Conservation (phyloP, 495 filamentous ascomycete species). For the Penicillium chermesinum region DNA sequence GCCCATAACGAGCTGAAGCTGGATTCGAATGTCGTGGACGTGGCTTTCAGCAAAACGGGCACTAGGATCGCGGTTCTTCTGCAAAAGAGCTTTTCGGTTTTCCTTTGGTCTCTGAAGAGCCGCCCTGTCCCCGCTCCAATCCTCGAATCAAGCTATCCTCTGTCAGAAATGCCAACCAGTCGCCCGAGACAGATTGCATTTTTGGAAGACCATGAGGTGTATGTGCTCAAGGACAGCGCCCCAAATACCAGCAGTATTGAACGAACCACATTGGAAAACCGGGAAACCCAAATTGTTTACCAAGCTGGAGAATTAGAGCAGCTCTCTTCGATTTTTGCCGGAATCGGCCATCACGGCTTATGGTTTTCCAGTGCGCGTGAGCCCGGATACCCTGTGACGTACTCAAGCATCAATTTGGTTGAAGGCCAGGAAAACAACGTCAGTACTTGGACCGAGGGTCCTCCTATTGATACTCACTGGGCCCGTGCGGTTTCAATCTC, state of each 20-base stretch:
- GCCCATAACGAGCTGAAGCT: constrained; percentile 68
- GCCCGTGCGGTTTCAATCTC: constrained; percentile 34
- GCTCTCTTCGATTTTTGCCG: constrained; percentile 36
- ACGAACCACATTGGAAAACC: constrained; percentile 35
- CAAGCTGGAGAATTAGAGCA: constrained; percentile 32
- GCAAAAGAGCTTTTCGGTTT: constrained; percentile 56
- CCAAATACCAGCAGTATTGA: constrained; percentile 34
- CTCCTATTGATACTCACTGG: constrained; percentile 38
- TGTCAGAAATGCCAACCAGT: constrained; percentile 31
- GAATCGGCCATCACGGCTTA: constrained; percentile 32
- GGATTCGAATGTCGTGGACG: constrained; percentile 61
- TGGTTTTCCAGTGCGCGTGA: constrained; percentile 37
- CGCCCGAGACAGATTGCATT: constrained; percentile 42
- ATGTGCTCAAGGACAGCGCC: constrained; percentile 31
- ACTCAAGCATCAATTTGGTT: constrained; percentile 25
- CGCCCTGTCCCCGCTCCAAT: constrained; percentile 41
- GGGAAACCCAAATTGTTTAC: constrained; percentile 28
- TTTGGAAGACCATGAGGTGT: constrained; percentile 42
- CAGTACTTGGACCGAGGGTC: constrained; percentile 27
- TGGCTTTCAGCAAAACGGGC: constrained; percentile 63
- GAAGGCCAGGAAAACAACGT: constrained; percentile 14
- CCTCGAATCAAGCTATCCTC: constrained; percentile 42
- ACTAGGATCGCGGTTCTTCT: constrained; percentile 70
- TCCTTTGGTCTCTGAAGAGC: constrained; percentile 55
- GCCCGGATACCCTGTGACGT: constrained; percentile 22